Percentiles rank a stretch among this genome's conserved stretches.
phyloP scores from a whole-genome alignment of 2,329 filamentous ascomycete genomes.

The Sclerotinia nivalis region DNA sequence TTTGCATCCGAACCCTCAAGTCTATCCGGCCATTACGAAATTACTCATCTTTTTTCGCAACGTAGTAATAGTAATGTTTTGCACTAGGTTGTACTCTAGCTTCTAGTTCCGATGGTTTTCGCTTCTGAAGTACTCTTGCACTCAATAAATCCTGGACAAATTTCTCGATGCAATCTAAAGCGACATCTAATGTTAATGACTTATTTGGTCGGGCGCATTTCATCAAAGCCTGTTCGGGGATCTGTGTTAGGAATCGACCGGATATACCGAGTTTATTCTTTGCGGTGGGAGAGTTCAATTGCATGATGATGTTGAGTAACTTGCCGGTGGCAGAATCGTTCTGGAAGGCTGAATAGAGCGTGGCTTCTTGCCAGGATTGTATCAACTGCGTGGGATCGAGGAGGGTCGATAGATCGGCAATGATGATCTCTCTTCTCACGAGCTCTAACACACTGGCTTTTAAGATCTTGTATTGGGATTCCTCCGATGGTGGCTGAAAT shows the following conservation, averaged over 20 bases:
- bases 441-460: conserved; percentile 33
- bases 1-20: not conserved
- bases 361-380: conserved; percentile 32
- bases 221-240: conserved; percentile 36
- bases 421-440: conserved; percentile 29
- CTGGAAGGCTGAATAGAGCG: conserved; percentile 17
- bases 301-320: conserved; percentile 30
- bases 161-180: not conserved
- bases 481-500: conserved; percentile 32
- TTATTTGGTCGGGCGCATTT: conserved; percentile 25
- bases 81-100: not conserved
- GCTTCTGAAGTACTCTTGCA: not conserved
- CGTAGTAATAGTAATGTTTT: not conserved
- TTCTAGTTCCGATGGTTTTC: not conserved
- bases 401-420: not conserved
- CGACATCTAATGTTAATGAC: not conserved
- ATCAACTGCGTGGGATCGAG: conserved; percentile 26
- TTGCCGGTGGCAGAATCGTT: conserved; percentile 11
- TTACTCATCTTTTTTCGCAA: not conserved
- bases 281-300: conserved; percentile 25
- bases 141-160: conserved; percentile 2
- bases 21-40: not conserved
- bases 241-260: conserved; percentile 34
- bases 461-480: conserved; percentile 39
- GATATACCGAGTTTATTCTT: conserved; percentile 16